Base-by-base conservation (phyloP, 2,329 filamentous ascomycete species). In the Diaporthe eres region DNA sequence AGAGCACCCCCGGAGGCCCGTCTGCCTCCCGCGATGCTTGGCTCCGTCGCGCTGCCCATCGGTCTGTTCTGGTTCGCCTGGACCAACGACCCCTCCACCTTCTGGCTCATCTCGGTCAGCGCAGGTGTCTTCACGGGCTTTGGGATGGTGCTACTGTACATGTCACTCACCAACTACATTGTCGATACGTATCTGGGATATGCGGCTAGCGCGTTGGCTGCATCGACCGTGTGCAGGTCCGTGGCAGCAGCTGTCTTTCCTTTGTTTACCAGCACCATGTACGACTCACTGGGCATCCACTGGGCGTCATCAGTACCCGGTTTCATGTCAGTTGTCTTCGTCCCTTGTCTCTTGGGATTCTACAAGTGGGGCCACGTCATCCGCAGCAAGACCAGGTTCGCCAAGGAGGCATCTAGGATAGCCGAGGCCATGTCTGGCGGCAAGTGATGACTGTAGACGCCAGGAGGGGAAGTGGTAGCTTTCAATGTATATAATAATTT, bases 281-380 rank as follows among this genome's bases (percentile, higher is more conserved):
- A 96, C 81, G 81, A 81, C 1, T 85, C 86, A 0, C 85, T 98
- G 13, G 92, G 93, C 0, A 91, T 94, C 0, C 93, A 94, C 77
- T 97, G 94, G 94, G 92, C 94, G 0, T 94, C 93, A 0, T 96
- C 94, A 0, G 85, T 97, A 63, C 86, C 97, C 4, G 94, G 93
- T 0, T 80, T 96, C 71, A 85, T 97, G 3, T 94, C 96, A 79
- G 90, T 95, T 2, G 85, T 87, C 0, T 90, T 95, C 80, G 93
- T 97, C 22, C 94, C 95, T 0, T 95, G 97, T 63, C 95, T 95
- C 0, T 89, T 96, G 74, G 87, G 95, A 0, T 97, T 97, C 80
- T 97, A 95, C 83, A 86, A 86, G 42, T 92, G 89, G 78, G 90
- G 90, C 0, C 86, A 86, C 49, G 82, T 81, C 74, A 91, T 92